These are phyloP conservation scores for Myotisia sp. DNA, from an alignment of 2,329 filamentous ascomycete species.

Conservation along the genomic window DNA sequence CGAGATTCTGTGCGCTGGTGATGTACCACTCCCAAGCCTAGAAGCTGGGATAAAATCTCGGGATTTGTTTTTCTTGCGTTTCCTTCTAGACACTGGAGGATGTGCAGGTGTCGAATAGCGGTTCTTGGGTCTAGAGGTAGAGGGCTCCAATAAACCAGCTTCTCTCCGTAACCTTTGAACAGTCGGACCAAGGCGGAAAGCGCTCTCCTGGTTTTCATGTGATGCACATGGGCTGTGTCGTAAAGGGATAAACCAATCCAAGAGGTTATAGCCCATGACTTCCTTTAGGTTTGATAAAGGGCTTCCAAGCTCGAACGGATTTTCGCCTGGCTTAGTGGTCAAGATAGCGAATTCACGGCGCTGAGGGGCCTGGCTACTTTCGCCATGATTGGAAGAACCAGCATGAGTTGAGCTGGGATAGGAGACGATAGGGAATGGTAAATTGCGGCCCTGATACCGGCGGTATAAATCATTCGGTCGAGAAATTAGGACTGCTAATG, in stretches of 20 bases:
- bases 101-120: too few relatives aligned
- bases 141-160: slow-evolving; percentile 18
- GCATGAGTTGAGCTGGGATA: slow-evolving; percentile 17
- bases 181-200: slow-evolving; percentile 53
- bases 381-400: slow-evolving; percentile 4
- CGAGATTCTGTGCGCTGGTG: not conserved
- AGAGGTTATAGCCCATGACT: slow-evolving; percentile 57
- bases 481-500: slow-evolving; percentile 60
- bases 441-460: slow-evolving; percentile 24
- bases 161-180: slow-evolving; percentile 42
- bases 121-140: slow-evolving; percentile 1
- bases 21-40: not conserved
- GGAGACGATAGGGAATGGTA: slow-evolving; percentile 25
- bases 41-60: slow-evolving; percentile 1
- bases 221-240: slow-evolving; percentile 58
- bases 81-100: not conserved
- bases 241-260: slow-evolving; percentile 73
- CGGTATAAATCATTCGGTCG: slow-evolving; percentile 23
- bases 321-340: slow-evolving; percentile 56
- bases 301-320: slow-evolving; percentile 67
- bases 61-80: slow-evolving; percentile 2
- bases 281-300: slow-evolving; percentile 55
- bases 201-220: slow-evolving; percentile 50
- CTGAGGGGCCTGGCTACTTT: slow-evolving; percentile 16
- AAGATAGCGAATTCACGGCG: slow-evolving; percentile 66